Base-by-base conservation (phyloP, 2,329 filamentous ascomycete genomes). In the Lithohypha guttulata region DNA sequence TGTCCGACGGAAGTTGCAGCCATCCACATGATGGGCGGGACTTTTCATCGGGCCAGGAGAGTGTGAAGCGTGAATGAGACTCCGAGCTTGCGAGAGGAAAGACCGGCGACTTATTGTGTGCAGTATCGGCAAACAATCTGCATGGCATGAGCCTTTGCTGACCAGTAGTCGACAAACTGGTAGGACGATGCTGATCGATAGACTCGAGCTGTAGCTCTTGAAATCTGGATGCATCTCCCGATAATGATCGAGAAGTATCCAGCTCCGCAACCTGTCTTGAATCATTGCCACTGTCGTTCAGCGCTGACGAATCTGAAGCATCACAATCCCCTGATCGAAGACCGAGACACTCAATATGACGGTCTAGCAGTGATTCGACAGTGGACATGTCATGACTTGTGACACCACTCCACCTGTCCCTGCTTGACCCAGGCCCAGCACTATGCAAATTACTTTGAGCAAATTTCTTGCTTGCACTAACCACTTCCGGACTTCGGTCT, bases 301-400 rank as follows among this genome's bases (percentile, higher is more conserved):
- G 20, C 4, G 17, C 32, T n/a, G 19, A 39, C 14, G 27, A 2
- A 19, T 15, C 10, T 6, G 29, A 27, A 6, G 10, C 6, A 28
- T 19, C 9, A 6, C 13, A 10, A 32, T 30, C 27, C 10, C 42
- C 45, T 8, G 44, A 29, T 13, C 39, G 30, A 28, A 53, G 28
- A 11, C 49, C 51, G 9, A 53, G 35, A 34, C 47, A 50, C 43
- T 49, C 51, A 27, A 53, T 53, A 39, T 53, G 49, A 18, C 45
- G 41, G 27, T 53, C 51, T 6, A 53, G 42, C 14, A 53, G 46
- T 13, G 51, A 53, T 27, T 51, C 49, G 9, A 53, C 42, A 2
- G 49, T 53, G 6, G 51, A 53, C 20, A 39, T 48, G 26, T 51
- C 51, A 21, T 50, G 45, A 19, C 44, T 47, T 3, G 50, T 48